A percentile compares a stretch with the other conserved stretches of the same genome.
Evolutionary conservation across 2,329 filamentous ascomycete species (phyloP).

Genomic region (Aspergillus texensis): DNA sequence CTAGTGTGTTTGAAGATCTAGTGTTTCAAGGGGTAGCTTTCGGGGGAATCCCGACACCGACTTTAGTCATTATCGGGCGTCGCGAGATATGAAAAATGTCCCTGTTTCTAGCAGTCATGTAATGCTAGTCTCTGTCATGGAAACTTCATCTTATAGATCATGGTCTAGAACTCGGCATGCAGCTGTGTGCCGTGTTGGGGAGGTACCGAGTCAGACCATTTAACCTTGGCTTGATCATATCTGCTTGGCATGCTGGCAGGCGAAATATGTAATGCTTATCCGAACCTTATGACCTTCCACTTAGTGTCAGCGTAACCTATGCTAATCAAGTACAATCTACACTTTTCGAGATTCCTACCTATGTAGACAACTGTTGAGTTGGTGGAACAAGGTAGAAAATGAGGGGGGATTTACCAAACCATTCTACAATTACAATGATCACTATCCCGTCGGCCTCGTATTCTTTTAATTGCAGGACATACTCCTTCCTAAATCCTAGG

Average conservation of each 20-base stretch:
- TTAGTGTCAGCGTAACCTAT: too few relatives aligned
- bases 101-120: rapidly evolving
- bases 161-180: background rate
- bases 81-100: rapidly evolving
- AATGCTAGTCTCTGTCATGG: background rate
- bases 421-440: background rate
- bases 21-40: background rate
- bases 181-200: background rate
- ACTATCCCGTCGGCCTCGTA: background rate
- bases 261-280: background rate
- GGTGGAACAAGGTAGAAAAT: too few relatives aligned
- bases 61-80: background rate
- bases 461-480: background rate
- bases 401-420: too few relatives aligned
- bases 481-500: background rate
- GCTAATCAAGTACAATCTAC: rapidly evolving
- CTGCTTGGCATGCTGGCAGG: background rate
- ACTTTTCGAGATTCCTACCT: too few relatives aligned
- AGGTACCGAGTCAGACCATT: background rate
- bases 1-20: too few relatives aligned
- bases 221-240: background rate
- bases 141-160: too few relatives aligned
- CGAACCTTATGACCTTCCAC: background rate
- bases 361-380: too few relatives aligned
- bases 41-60: too few relatives aligned